phyloP scores from a whole-genome alignment of 192 early-diverging fungal genomes.

The Backusella psychrophila region DNA sequence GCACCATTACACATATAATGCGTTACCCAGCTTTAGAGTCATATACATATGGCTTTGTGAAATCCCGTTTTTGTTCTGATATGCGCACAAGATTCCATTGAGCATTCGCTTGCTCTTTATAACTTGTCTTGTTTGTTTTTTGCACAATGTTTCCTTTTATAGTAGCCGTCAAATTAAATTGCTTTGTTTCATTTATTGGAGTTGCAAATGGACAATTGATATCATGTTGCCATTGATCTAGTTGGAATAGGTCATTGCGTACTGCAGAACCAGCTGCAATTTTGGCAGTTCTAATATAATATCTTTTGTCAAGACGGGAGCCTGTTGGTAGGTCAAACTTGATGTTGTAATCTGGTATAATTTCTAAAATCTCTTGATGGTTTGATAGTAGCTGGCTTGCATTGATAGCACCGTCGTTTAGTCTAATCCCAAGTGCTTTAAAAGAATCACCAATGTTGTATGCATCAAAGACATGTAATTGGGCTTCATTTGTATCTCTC shows the following conservation, averaged over 20 bases:
- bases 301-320: neutral
- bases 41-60: conserved; percentile 19
- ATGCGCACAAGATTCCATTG: conserved; percentile 85
- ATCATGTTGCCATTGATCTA: neutral
- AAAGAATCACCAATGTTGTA: conserved; percentile 13
- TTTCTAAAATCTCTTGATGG: conserved; percentile 6
- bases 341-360: conserved; percentile 21
- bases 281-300: neutral
- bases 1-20: neutral
- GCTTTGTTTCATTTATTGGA: neutral
- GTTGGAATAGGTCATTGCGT: neutral
- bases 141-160: neutral
- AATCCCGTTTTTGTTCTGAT: conserved; percentile 55
- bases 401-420: neutral
- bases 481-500: neutral
- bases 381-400: neutral
- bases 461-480: conserved; percentile 16
- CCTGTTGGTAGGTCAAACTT: conserved; percentile 7
- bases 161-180: neutral
- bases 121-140: neutral
- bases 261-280: neutral
- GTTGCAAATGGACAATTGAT: conserved; percentile 2
- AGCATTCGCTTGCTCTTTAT: conserved; percentile 53
- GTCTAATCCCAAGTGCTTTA: conserved; percentile 11
- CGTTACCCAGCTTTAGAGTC: conserved; percentile 14